Conservation (phyloP, 176 grass and related monocot species). For the Hsuehochloa calcarea region DNA sequence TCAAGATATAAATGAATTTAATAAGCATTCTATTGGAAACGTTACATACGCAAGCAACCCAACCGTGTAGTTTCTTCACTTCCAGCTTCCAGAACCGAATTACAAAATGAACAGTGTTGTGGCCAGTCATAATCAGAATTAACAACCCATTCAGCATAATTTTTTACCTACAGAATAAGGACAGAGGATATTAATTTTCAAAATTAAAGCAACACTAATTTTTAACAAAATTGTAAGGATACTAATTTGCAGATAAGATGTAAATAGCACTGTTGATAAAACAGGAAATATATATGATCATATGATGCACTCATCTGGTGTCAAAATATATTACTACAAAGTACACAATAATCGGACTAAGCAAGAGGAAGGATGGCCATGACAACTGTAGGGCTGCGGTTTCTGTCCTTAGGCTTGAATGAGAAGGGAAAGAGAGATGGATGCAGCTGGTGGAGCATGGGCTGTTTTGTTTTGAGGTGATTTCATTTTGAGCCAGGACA, state of each 20-base stretch:
- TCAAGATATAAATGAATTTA: constrained; percentile 29
- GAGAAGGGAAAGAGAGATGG: background rate
- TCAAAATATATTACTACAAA: background rate
- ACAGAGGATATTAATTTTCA: constrained; percentile 13
- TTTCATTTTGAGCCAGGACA: background rate
- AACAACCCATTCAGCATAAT: constrained; percentile 99
- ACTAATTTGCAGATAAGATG: background rate
- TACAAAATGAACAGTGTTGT: constrained; percentile 82
- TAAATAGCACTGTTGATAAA: background rate
- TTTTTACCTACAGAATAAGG: constrained; percentile 72
- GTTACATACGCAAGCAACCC: constrained; percentile 95
- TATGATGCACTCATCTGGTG: background rate
- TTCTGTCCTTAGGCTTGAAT: background rate
- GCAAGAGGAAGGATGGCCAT: background rate
- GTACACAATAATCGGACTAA: background rate
- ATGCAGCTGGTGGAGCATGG: background rate
- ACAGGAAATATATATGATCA: background rate
- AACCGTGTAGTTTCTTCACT: constrained; percentile 81
- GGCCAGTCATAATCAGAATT: constrained; percentile 98
- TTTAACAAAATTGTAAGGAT: background rate
- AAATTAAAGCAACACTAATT: background rate
- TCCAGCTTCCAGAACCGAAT: constrained; percentile 67
- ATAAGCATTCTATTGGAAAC: constrained; percentile 30
- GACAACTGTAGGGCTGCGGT: background rate
- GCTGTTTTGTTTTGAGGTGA: background rate